Evolutionary conservation across 2,329 filamentous ascomycete species (phyloP).

Genomic region (Clarireedia monteithiana): DNA sequence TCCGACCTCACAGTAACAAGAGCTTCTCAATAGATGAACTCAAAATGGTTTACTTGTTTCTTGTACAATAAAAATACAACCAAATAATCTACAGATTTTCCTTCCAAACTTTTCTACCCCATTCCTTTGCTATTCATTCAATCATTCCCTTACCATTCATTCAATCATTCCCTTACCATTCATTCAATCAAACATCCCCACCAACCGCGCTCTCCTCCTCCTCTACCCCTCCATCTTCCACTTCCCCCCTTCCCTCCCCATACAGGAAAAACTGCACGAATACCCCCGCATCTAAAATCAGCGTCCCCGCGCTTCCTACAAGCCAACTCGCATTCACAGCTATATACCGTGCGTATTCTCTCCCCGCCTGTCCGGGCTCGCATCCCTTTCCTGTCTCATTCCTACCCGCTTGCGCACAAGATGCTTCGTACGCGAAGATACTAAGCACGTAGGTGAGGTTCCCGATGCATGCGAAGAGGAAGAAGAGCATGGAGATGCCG

Average conservation of each 20-base stretch:
- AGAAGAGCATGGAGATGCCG: slow-evolving; percentile 89
- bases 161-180: too few species aligned
- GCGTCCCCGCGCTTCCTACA: slow-evolving; percentile 77
- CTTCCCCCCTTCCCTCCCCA: slow-evolving; percentile 25
- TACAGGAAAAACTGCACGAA: slow-evolving; percentile 93
- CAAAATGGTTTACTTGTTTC: too few species aligned
- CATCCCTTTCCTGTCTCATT: slow-evolving; percentile 38
- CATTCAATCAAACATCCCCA: background rate
- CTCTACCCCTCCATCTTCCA: slow-evolving; percentile 7
- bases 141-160: too few species aligned
- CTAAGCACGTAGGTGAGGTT: slow-evolving; percentile 90
- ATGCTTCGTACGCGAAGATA: slow-evolving; percentile 82
- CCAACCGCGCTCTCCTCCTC: too few species aligned
- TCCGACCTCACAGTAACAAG: too few species aligned
- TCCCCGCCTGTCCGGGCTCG: slow-evolving; percentile 36
- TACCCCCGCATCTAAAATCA: slow-evolving; percentile 76
- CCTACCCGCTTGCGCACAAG: slow-evolving; percentile 40
- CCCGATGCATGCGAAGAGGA: slow-evolving; percentile 91
- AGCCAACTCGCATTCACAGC: slow-evolving; percentile 89
- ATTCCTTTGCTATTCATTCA: too few species aligned
- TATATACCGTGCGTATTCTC: slow-evolving; percentile 67
- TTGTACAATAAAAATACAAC: too few species aligned
- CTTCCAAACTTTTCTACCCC: too few species aligned
- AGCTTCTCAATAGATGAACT: too few species aligned
- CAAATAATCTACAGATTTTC: too few species aligned